Evolutionary conservation across 139 green algal species (phyloP).

Genomic region (Chlamydomonas sp.): DNA sequence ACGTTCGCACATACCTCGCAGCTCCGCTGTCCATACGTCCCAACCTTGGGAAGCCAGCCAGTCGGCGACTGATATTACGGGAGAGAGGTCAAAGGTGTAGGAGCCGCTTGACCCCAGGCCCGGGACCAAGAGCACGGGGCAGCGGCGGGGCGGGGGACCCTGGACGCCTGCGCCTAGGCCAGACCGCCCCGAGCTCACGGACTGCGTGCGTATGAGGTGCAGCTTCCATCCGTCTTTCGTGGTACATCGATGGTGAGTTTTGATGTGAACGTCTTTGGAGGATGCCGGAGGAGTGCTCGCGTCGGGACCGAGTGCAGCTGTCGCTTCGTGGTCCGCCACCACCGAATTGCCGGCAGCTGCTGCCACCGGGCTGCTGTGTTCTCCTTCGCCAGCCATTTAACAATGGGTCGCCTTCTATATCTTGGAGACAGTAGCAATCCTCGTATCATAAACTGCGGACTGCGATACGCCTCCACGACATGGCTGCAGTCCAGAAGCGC

Average conservation of each 20-base stretch:
- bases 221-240: slow-evolving; percentile 57
- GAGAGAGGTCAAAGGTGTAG: slow-evolving; percentile 63
- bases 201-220: slow-evolving; percentile 47
- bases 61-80: slow-evolving; percentile 49
- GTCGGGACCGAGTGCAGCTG: too few species aligned
- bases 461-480: too few species aligned
- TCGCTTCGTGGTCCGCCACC: too few species aligned
- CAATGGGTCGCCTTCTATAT: too few species aligned
- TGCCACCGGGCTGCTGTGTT: too few species aligned
- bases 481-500: too few species aligned
- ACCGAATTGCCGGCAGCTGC: too few species aligned
- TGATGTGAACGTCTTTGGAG: slow-evolving; percentile 20
- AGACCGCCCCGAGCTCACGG: background rate
- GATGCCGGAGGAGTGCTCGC: too few species aligned
- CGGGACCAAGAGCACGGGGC: slow-evolving; percentile 45
- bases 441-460: too few species aligned
- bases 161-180: background rate
- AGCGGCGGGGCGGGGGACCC: background rate
- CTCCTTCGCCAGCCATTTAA: too few species aligned
- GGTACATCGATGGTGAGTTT: slow-evolving; percentile 37
- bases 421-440: too few species aligned
- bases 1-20: slow-evolving; percentile 44
- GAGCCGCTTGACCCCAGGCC: slow-evolving; percentile 55
- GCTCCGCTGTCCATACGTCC: slow-evolving; percentile 66
- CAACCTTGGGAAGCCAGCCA: slow-evolving; percentile 55